Evolutionary conservation across 2,329 filamentous ascomycete species (phyloP), one percentile per base, ranked within the genome.

Genomic region (Curvularia lunata): DNA sequence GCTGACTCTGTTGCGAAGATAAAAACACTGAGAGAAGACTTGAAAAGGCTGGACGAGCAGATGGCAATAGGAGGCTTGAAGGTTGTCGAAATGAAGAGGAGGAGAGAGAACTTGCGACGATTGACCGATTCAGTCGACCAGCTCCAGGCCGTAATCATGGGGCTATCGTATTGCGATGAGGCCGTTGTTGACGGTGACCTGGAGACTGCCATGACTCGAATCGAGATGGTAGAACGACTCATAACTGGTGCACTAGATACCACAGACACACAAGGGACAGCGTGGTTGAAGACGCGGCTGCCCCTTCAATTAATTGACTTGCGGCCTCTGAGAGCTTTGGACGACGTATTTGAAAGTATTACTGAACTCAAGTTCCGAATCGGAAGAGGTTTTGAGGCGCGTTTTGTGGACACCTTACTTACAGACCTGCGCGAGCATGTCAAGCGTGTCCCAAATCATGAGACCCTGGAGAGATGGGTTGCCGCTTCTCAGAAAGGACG

Each of bases 1-100:
- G 90, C 92, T 10, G 91, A 96, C 56, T 98, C 94, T 2, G 93
- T 99, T 1, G 84, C 89, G 8, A 88, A 91, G 60, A 99, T 99
- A 58, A 92, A 92, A 71, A 83, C 85, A 0, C 75, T 99, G 40
- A 85, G 95, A 56, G 86, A 87, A 67, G 94, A 98, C 70, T 80
- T 99, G 0, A 84, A 88, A 57, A 87, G 86, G 38, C 82, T 99
- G 5, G 95, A 99, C 72, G 84, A 90, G 54, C 92, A 97, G 66
- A 91, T 98, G 76, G 94, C 92, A 1, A 81, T 91, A 3, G 91
- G 88, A 28, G 95, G 95, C 0, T 77, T 99, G 28, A 89, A 95
- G 66, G 89, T 97, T 54, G 88, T 97, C 4, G 89, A 93, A 59
- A 88, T 96, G 74, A 87, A 91, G 64, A 86, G 90, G 50, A 86